These are phyloP conservation scores for Phaeophleospora eucalypticola DNA, from an alignment of 2,329 filamentous ascomycete genomes.

Conservation along the genomic window DNA sequence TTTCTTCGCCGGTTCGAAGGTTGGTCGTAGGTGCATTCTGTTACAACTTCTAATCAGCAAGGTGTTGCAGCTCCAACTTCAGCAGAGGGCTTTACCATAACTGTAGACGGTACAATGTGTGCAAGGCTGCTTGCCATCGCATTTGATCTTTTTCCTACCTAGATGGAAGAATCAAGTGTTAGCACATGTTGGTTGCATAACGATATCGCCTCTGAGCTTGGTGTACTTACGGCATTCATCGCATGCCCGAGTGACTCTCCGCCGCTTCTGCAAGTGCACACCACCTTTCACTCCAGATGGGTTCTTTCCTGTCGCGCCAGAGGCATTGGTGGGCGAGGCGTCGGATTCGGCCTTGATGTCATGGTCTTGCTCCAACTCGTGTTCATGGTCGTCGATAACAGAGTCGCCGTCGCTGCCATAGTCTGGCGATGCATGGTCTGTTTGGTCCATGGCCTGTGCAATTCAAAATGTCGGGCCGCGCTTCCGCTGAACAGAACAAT, in stretches of 20 bases:
- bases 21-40: conserved; percentile 94
- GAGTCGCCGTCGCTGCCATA: conserved; percentile 30
- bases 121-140: conserved; percentile 53
- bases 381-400: conserved; percentile 25
- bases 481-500: too few relatives aligned
- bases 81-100: conserved; percentile 64
- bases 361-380: not conserved
- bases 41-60: not conserved
- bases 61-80: not conserved
- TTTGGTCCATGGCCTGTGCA: too few relatives aligned
- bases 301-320: conserved; percentile 13
- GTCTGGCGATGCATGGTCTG: conserved; percentile 31
- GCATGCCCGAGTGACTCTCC: conserved; percentile 82
- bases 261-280: conserved; percentile 56
- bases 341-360: conserved; percentile 30
- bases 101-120: conserved; percentile 98
- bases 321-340: conserved; percentile 21
- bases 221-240: conserved; percentile 81
- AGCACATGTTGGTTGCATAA: too few relatives aligned
- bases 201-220: too few relatives aligned
- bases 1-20: conserved; percentile 88
- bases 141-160: conserved; percentile 60
- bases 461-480: too few relatives aligned
- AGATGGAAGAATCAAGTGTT: too few relatives aligned
- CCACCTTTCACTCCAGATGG: conserved; percentile 21